Evolutionary conservation across 805 yeast species (phyloP).

Genomic region (Kregervanrija fluxuum): DNA sequence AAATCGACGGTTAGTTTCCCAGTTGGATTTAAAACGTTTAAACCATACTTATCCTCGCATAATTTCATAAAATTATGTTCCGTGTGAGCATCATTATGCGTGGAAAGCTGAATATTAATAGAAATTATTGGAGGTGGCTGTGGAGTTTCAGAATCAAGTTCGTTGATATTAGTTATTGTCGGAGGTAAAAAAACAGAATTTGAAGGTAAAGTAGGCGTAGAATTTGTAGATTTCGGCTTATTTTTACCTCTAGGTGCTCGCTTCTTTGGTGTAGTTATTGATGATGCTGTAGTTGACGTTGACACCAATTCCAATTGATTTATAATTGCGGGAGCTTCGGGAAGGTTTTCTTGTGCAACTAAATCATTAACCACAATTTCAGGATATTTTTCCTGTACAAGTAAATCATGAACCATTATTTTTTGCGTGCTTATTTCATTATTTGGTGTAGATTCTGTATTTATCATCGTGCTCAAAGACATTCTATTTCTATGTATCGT

Average conservation of each 20-base stretch:
- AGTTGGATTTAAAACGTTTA: conserved; percentile 61
- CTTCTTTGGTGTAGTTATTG: neutral
- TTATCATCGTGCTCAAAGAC: conserved; percentile 2
- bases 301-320: neutral
- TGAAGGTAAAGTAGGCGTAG: neutral
- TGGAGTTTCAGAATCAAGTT: neutral
- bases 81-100: conserved; percentile 49
- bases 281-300: neutral
- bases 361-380: no score
- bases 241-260: neutral
- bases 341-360: neutral
- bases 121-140: conserved; percentile 14
- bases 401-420: no score
- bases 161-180: neutral
- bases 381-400: no score
- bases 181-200: neutral
- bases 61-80: conserved; percentile 64
- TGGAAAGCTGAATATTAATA: conserved; percentile 26
- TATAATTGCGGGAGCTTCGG: neutral
- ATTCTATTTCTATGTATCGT: neutral
- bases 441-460: neutral
- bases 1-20: conserved; percentile 51
- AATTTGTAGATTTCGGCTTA: neutral
- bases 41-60: conserved; percentile 83
- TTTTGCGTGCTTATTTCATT: no score